phyloP scores from a whole-genome alignment of 441 rosid species.

The Omphalea diandra region DNA sequence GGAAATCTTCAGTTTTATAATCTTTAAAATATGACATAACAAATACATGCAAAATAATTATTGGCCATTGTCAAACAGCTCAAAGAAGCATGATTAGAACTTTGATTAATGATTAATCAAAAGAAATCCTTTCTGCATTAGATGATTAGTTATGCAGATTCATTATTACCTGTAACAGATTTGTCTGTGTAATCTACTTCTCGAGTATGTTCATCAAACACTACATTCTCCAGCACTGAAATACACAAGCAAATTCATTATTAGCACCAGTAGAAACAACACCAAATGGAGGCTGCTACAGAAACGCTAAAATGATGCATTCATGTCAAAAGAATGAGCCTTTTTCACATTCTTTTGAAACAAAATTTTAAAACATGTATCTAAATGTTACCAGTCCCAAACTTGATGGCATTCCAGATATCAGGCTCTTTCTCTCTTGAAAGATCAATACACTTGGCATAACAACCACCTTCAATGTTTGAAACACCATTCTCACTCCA shows the following conservation, averaged over 20 bases:
- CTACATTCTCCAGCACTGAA: slow-evolving; percentile 71
- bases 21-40: neutral
- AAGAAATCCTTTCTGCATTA: neutral
- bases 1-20: neutral
- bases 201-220: slow-evolving; percentile 87
- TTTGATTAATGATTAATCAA: neutral
- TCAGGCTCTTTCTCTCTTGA: slow-evolving; percentile 92
- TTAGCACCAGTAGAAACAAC: slow-evolving; percentile 4
- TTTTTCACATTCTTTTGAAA: neutral
- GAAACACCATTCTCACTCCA: slow-evolving; percentile 93
- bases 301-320: neutral
- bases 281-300: neutral
- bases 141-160: neutral
- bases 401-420: slow-evolving; percentile 95
- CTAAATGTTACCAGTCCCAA: slow-evolving; percentile 65
- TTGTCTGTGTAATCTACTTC: slow-evolving; percentile 81
- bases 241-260: slow-evolving; percentile 1
- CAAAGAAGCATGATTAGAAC: neutral
- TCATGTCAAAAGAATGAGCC: neutral
- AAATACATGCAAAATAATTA: neutral
- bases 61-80: neutral
- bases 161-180: slow-evolving; percentile 64
- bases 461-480: slow-evolving; percentile 97
- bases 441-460: slow-evolving; percentile 95
- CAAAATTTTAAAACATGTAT: slow-evolving; percentile 4